A percentile compares a stretch with the other conserved stretches of the same genome.
phyloP scores from a whole-genome alignment of 768 basidiomycete species.

The Rhizopogon rudus region DNA sequence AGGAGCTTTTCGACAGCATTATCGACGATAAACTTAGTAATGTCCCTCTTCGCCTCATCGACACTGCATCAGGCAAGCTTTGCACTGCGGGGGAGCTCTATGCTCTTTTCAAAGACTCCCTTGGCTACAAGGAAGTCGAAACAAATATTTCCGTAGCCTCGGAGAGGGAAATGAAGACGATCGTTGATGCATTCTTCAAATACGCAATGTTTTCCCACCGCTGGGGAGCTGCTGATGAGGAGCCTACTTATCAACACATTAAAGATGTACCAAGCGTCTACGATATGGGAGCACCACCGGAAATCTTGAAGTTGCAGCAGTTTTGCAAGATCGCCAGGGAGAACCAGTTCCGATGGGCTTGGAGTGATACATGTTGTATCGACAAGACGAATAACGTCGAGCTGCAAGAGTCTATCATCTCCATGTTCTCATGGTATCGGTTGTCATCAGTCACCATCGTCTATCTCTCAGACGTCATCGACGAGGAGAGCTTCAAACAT shows the following conservation, averaged over 20 bases:
- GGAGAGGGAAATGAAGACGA: not conserved
- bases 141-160: not conserved
- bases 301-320: conserved; percentile 15
- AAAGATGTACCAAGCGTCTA: not conserved
- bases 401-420: conserved; percentile 18
- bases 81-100: not conserved
- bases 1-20: not conserved
- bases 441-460: conserved; percentile 13
- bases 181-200: not conserved
- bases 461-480: conserved; percentile 10
- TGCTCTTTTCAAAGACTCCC: not conserved
- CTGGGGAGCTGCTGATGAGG: not conserved
- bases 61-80: not conserved
- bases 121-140: not conserved
- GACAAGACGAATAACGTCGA: conserved; percentile 19
- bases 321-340: conserved; percentile 18
- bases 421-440: conserved; percentile 25
- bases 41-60: not conserved
- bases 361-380: conserved; percentile 21
- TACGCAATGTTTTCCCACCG: conserved; percentile 6
- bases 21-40: not conserved
- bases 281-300: not conserved
- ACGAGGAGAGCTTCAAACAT: not conserved
- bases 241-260: not conserved
- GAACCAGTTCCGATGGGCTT: conserved; percentile 10